Evolutionary conservation across 2,329 filamentous ascomycete species (phyloP), one percentile per base, ranked within the genome.

Genomic region (Capronia americana): DNA sequence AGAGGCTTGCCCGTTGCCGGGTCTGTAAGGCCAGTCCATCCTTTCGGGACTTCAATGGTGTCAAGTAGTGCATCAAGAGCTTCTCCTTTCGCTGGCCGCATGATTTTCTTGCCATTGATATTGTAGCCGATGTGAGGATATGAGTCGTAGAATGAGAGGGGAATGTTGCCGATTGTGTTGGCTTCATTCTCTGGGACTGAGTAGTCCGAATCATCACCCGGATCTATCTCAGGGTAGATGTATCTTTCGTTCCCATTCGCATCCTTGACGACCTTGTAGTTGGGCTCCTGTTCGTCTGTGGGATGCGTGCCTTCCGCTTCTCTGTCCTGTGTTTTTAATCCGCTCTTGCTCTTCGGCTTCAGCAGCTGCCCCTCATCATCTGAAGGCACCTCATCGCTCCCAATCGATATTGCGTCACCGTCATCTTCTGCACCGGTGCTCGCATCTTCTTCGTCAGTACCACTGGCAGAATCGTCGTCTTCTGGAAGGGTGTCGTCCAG

Each of bases 51-150:
- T 75, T 99, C 95, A 74, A 99, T 99, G 79, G 92, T 97, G 74
- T 99, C 94, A 10, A 99, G 84, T 51, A 99, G 85, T 12, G 93
- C 92, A 82, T 99, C 95, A 34, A 99, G 82, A 41, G 95, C 95
- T 77, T 97, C 91, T 60, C 94, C 94, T 72, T 93, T 94, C 3
- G 96, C 95, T 6, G 95, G 95, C 60, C 95, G 90, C 89, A 97
- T 92, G 70, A 99, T 97, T 79, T 92, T 96, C 86, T 96, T 97
- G 78, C 95, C 95, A 78, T 99, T 96, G 82, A 99, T 98, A 74
- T 97, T 92, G 80, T 99, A 99, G 66, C 95, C 95, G 76, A 99
- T 97, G 77, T 99, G 95, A 58, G 95, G 95, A 77, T 97, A 99
- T 41, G 92, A 91, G 78, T 99, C 95, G 82, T 99, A 99, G 80